Base-by-base conservation (phyloP, 2,329 filamentous ascomycete genomes). In the Chaetomium olivaceum region DNA sequence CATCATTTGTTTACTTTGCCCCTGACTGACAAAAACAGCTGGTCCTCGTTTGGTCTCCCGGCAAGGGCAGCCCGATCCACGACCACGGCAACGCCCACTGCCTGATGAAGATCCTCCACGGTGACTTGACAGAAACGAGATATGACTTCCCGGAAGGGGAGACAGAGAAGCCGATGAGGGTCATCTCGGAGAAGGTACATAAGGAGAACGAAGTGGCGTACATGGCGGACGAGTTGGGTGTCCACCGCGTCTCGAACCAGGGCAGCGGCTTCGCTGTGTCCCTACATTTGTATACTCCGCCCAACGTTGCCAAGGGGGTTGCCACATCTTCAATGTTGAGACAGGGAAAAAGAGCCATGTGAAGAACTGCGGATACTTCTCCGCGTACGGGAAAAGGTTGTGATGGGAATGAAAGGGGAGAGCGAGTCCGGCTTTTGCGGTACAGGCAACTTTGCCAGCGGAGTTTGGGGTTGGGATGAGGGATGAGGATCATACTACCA, bases 61-160 rank as follows among this genome's bases (percentile, higher is more conserved):
- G 91, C 60, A 92, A 92, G 78, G 86, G 86, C 46, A 94, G 90
- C 72, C 89, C 91, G 12, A 92, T 97, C 74, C 93, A 97, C 75
- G 93, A 97, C 76, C 90, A 92, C 77, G 89, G 89, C 74, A 91
- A 94, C 68, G 91, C 93, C 48, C 93, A 97, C 76, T 97, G 93
- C 78, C 82, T 97, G 72, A 97, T 97, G 92, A 96, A 90, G 82
- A 88, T 94, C 70, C 84, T 97, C 68, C 88, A 87, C 71, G 93
- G 93, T 55, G 85, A 82, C 68, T 81, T 97, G 67, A 91, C 87
- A 71, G 93, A 97, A 80, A 93, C 91, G 21, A 85, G 91, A 66
- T 97, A 92, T 77, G 84, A 85, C 60, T 93, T 91, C 79, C 93
- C 93, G 0, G 75, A 81, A 58, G 63, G 56, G 57, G 76, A 76